phyloP scores from a whole-genome alignment of 2,329 filamentous ascomycete species.

The Septoria petroselini region DNA sequence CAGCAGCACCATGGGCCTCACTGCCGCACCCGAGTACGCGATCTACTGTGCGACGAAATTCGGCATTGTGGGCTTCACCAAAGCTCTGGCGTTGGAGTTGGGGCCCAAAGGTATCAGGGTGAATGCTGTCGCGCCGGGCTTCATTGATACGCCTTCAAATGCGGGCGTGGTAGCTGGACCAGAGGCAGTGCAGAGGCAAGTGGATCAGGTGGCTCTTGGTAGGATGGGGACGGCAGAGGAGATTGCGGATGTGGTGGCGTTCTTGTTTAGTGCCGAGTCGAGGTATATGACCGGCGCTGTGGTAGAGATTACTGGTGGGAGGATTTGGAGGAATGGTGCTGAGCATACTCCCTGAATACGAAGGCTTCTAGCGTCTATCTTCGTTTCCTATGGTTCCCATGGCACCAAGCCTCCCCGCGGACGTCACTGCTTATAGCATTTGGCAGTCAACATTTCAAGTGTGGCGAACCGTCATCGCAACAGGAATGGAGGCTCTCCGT shows the following conservation, averaged over 20 bases:
- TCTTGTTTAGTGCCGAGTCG: slow-evolving; percentile 47
- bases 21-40: slow-evolving; percentile 39
- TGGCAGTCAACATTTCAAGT: too few species aligned
- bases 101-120: slow-evolving; percentile 40
- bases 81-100: slow-evolving; percentile 45
- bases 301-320: slow-evolving; percentile 49
- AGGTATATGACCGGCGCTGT: slow-evolving; percentile 50
- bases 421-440: too few species aligned
- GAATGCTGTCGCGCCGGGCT: slow-evolving; percentile 43
- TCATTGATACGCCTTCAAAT: slow-evolving; percentile 50
- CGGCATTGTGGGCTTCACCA: slow-evolving; percentile 46
- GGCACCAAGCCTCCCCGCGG: too few species aligned
- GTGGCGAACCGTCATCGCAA: too few species aligned
- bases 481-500: too few species aligned
- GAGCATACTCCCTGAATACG: too few species aligned
- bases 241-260: slow-evolving; percentile 51
- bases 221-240: slow-evolving; percentile 48
- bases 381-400: too few species aligned
- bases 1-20: slow-evolving; percentile 41
- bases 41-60: slow-evolving; percentile 47
- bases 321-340: not conserved
- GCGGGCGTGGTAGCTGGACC: slow-evolving; percentile 50
- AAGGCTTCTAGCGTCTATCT: too few species aligned
- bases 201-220: slow-evolving; percentile 42
- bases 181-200: slow-evolving; percentile 44